Base-by-base conservation (phyloP, 2,329 filamentous ascomycete species). In the Talaromyces pinophilus region DNA sequence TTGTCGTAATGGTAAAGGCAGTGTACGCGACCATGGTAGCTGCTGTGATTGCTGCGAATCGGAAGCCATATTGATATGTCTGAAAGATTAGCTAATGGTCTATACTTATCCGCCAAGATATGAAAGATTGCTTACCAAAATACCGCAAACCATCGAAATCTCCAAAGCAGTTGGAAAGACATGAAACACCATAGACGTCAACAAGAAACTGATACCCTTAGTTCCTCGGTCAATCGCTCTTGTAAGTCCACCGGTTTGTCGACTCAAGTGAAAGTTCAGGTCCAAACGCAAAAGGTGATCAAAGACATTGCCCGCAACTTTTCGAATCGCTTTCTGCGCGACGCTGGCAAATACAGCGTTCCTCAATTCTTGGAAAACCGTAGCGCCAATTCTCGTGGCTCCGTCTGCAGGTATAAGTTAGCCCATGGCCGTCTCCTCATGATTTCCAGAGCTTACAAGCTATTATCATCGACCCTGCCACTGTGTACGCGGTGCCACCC, bases 121-220 rank as follows among this genome's bases (percentile, higher is more conserved):
- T 10, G 2, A 52, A 10, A 63, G 17, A 7, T 2, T 33, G 66
- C 79, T 67, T 80, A 87, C 85, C 76, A 99, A 80, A 68, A 99
- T 98, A 67, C 93, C 93, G 76, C 95, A 99, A 0, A 99, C 95
- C 84, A 99, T 90, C 67, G 89, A 88, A 69, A 99, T 99, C 76
- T 99, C 95, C 38, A 99, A 81, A 0, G 93, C 92, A 0, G 94
- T 99, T 0, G 95, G 95, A 17, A 98, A 86, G 66, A 99, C 90
- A 77, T 99, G 95, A 73, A 99, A 98, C 35, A 99, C 92, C 94
- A 99, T 99, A 72, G 93, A 97, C 0, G 93, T 97, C 69, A 99
- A 84, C 71, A 99, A 79, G 78, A 98, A 99, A 83, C 92, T 97
- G 77, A 99, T 99, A 69, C 95, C 96, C 80, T 99, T 99, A 22